Evolutionary conservation across 2,329 filamentous ascomycete species (phyloP).

Genomic region (Diplocarpon rosae): DNA sequence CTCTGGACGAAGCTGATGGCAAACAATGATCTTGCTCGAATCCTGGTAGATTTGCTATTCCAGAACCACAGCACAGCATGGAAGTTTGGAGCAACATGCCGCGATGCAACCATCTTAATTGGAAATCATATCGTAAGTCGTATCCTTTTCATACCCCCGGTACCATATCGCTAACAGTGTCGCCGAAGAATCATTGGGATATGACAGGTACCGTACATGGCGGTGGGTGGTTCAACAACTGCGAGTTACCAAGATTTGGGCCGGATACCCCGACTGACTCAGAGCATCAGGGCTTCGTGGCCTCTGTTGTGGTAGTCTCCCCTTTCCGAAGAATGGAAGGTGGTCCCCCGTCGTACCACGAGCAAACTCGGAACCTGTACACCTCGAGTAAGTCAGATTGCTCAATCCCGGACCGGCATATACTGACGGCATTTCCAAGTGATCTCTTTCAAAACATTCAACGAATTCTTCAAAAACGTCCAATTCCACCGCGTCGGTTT

Average conservation of each 20-base stretch:
- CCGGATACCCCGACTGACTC: background rate
- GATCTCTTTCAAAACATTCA: slow-evolving; percentile 15
- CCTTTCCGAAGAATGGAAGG: slow-evolving; percentile 6
- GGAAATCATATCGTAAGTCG: slow-evolving; percentile 6
- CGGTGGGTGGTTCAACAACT: slow-evolving; percentile 9
- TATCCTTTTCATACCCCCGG: background rate
- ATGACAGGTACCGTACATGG: slow-evolving; percentile 3
- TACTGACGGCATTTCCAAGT: slow-evolving; percentile 7
- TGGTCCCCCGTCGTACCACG: slow-evolving; percentile 4
- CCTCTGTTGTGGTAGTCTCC: slow-evolving; percentile 8
- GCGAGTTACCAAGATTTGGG: slow-evolving; percentile 7
- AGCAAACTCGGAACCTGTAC: slow-evolving; percentile 13
- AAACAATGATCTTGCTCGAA: slow-evolving; percentile 2
- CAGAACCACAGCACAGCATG: slow-evolving; percentile 8
- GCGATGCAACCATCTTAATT: slow-evolving; percentile 4
- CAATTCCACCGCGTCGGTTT: slow-evolving; percentile 23
- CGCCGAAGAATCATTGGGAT: slow-evolving; percentile 12
- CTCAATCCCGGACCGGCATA: background rate
- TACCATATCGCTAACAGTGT: no score
- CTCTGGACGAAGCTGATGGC: slow-evolving; percentile 9
- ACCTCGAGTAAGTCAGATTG: slow-evolving; percentile 15
- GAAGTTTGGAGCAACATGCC: slow-evolving; percentile 14
- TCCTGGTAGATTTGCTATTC: slow-evolving; percentile 8
- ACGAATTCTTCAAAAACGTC: slow-evolving; percentile 15
- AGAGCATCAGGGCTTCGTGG: slow-evolving; percentile 6